phyloP scores from a whole-genome alignment of 306 rosid genomes.

The Astragalus glycyphyllos region DNA sequence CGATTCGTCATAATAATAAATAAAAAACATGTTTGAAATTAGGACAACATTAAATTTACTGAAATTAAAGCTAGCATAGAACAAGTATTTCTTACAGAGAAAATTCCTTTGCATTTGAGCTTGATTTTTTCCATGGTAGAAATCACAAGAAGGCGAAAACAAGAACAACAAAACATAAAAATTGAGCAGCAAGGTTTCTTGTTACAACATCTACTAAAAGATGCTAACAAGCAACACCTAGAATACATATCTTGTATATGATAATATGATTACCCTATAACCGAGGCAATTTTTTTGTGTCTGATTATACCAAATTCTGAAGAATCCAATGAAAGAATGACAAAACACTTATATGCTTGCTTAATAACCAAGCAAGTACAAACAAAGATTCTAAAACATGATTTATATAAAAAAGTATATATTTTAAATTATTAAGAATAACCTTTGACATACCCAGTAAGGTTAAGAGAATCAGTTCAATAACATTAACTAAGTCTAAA shows the following conservation, averaged over 20 bases:
- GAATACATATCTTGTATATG: constrained; percentile 54
- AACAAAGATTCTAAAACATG: constrained; percentile 50
- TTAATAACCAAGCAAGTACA: constrained; percentile 72
- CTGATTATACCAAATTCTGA: constrained; percentile 45
- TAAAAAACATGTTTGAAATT: too few species aligned
- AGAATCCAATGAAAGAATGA: constrained; percentile 62
- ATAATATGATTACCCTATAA: constrained; percentile 41
- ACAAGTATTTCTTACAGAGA: constrained; percentile 56
- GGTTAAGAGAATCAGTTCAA: constrained; percentile 41
- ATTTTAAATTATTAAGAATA: constrained; percentile 39
- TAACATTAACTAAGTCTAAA: neutral
- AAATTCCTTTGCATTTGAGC: constrained; percentile 60
- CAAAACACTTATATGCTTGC: constrained; percentile 55
- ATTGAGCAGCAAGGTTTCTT: constrained; percentile 69
- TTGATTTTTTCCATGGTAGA: constrained; percentile 61
- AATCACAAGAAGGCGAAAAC: constrained; percentile 52
- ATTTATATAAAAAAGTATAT: constrained; percentile 6
- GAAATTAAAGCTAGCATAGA: constrained; percentile 11
- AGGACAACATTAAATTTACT: too few species aligned
- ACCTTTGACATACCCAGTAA: constrained; percentile 49
- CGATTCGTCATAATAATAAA: too few species aligned
- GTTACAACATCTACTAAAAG: constrained; percentile 58
- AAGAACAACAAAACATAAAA: constrained; percentile 58
- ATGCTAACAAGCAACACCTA: constrained; percentile 67
- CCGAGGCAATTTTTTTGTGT: constrained; percentile 41